phyloP scores from a whole-genome alignment of 1,284 basidiomycete genomes.

The Mycena sp. region DNA sequence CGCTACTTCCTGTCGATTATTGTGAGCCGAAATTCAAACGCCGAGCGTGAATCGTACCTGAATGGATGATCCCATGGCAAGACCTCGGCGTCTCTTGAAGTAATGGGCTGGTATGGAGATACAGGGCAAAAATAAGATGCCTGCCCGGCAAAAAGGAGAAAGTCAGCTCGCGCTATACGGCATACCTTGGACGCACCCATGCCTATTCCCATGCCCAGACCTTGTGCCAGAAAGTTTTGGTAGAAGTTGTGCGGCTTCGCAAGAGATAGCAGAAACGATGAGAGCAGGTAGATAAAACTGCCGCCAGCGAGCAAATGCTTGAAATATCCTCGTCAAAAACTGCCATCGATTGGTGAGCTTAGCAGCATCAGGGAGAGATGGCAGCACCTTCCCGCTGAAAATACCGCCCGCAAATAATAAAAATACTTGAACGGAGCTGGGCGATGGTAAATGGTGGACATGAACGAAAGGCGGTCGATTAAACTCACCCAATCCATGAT shows the following conservation, averaged over 20 bases:
- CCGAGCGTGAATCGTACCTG: conserved; percentile 32
- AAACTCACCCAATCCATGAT: conserved; percentile 42
- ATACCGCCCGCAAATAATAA: conserved; percentile 39
- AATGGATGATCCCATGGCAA: conserved; percentile 49
- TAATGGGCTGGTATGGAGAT: conserved; percentile 45
- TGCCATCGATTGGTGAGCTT: not conserved
- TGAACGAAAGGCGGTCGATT: not conserved
- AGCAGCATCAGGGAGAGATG: not conserved
- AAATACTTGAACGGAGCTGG: conserved; percentile 40
- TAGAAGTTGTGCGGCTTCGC: not conserved
- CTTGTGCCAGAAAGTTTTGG: not conserved
- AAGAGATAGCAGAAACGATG: not conserved
- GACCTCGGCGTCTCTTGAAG: conserved; percentile 43
- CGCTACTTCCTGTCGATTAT: conserved; percentile 32
- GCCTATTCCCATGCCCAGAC: conserved; percentile 30
- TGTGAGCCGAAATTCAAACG: not conserved
- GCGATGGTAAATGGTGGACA: not conserved
- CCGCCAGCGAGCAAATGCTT: not conserved
- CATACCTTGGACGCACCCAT: conserved; percentile 6
- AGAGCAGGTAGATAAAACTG: not conserved
- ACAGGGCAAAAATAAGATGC: conserved; percentile 44
- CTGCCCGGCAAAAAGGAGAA: conserved; percentile 14
- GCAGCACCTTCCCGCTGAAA: conserved; percentile 34
- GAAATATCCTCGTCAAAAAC: not conserved
- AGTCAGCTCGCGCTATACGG: not conserved